Base-by-base conservation (phyloP, 352 stramenopile species). In the Hyaloperonospora arabidopsidis region DNA sequence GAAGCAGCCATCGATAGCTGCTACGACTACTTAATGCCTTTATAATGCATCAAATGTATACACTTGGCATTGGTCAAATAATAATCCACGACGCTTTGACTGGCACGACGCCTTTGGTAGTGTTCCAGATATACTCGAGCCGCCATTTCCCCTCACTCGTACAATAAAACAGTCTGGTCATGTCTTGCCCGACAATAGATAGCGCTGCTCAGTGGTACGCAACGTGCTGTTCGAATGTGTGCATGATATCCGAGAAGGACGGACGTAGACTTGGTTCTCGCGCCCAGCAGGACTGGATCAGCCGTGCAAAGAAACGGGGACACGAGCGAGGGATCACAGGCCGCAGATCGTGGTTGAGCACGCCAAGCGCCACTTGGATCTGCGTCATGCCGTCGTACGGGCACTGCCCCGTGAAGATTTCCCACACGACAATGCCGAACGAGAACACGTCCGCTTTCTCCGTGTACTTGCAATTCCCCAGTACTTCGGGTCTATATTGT, bases 371-470 rank as follows among this genome's bases (percentile, higher is more conserved):
- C 23, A 75, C 72, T 23, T 95, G 79, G 46, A 96, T 94, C 57
- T 93, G 86, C 25, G 79, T 84, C 85, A 96, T 93, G 41, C 82
- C 84, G 43, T 94, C 83, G 57, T 96, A 96, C 28, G 90, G 90
- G 49, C 89, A 94, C 32, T 72, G 66, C n/a, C 82, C 70, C 25
- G 86, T 89, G 63, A 94, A 95, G 45, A 96, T 95, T 59, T 97
- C 89, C 89, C 89, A 97, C 50, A 97, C 73, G 19, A 97, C 92
- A 40, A 97, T 96, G 34, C 75, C 89, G 61, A 97, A 96, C 40
- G 84, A 95, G 57, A 93, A 97, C 45, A 97, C 89, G 57, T 97
- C 88, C 2, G 87, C 88, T 59, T 97, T 96, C 57, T 97, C 89
- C 17, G 87, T 96, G 74, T 97, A 97, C 59, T 93, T 90, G 51